Percentiles rank a stretch among this genome's conserved stretches.
These are phyloP conservation scores for Galium porrigens DNA, from an alignment of 305 asterid genomes.

Conservation along the genomic window DNA sequence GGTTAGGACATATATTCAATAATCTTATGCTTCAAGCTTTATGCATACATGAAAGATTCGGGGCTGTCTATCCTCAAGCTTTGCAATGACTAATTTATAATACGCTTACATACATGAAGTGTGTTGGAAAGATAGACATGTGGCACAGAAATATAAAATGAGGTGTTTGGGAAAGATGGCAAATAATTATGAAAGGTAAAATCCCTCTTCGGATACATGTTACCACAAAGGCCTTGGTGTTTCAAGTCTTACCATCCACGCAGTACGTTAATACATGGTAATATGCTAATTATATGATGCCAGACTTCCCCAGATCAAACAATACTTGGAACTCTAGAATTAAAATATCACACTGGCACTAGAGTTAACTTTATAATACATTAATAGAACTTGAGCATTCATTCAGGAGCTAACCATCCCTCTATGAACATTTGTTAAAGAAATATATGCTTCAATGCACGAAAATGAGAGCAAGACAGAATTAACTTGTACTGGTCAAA, in stretches of 20 bases:
- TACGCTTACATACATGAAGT: too few relatives aligned
- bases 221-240: not conserved
- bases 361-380: not conserved
- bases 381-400: not conserved
- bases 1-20: not conserved
- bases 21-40: not conserved
- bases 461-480: not conserved
- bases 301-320: not conserved
- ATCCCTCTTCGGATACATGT: not conserved
- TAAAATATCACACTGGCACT: not conserved
- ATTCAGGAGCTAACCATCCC: not conserved
- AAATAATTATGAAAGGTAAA: not conserved
- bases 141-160: too few relatives aligned
- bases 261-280: not conserved
- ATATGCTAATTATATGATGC: not conserved
- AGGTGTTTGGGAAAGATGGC: not conserved
- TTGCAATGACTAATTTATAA: not conserved
- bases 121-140: too few relatives aligned
- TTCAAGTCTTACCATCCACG: not conserved
- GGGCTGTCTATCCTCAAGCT: too few relatives aligned
- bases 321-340: not conserved
- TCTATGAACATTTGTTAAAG: not conserved
- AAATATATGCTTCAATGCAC: not conserved
- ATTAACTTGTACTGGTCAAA: not conserved
- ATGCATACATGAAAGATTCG: not conserved